Conservation (phyloP, 2,329 filamentous ascomycete genomes). For the Onygena corvina region DNA sequence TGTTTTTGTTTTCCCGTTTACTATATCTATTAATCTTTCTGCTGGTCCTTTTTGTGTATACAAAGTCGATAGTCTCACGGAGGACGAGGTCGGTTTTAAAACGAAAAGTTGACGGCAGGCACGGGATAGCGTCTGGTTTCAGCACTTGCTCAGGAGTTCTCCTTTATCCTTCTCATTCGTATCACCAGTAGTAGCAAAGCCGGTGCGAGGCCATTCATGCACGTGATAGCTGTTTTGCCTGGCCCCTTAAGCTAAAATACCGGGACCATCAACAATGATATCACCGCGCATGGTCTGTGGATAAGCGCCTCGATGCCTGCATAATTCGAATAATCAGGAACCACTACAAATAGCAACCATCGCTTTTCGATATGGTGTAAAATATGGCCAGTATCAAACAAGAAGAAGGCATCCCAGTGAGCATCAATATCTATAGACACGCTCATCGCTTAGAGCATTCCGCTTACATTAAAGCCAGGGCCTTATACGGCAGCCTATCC, state of each 20-base stretch:
- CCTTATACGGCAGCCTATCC: slow-evolving; percentile 33
- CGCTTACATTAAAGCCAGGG: not conserved
- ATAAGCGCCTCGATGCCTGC: too few relatives aligned
- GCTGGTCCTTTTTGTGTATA: not conserved
- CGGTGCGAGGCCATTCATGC: too few relatives aligned
- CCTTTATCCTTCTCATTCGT: too few relatives aligned
- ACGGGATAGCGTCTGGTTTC: not conserved
- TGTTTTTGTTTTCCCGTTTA: slow-evolving; percentile 6
- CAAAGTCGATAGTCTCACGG: not conserved
- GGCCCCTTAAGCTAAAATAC: not conserved
- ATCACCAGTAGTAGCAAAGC: too few relatives aligned
- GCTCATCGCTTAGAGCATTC: not conserved
- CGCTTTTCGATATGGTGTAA: not conserved
- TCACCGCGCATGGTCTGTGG: too few relatives aligned
- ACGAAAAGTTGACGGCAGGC: not conserved
- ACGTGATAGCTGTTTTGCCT: not conserved
- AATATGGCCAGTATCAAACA: not conserved
- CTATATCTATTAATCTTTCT: slow-evolving; percentile 2
- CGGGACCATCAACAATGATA: not conserved
- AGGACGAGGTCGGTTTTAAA: not conserved
- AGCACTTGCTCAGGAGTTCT: not conserved
- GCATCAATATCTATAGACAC: not conserved
- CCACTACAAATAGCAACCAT: not conserved
- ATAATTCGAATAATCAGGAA: not conserved
- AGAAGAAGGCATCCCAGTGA: not conserved